Conservation (phyloP, 2,329 filamentous ascomycete genomes). For the Arthrinium phaeospermum region DNA sequence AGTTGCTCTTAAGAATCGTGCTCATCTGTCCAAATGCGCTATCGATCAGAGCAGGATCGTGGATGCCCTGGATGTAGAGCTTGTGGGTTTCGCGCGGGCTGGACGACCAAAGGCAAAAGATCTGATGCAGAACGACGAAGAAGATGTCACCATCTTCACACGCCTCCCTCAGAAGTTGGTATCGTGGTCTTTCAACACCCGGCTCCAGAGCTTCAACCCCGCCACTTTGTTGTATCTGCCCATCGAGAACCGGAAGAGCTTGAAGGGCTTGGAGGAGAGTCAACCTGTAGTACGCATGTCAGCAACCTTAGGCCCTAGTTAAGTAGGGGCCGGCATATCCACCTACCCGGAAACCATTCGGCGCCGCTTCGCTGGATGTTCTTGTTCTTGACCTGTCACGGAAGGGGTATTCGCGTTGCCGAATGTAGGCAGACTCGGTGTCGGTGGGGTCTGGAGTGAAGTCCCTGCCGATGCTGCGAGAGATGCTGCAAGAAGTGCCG, state of each 20-base stretch:
- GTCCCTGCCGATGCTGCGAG: conserved; percentile 27
- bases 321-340: neutral
- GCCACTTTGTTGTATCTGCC: conserved; percentile 24
- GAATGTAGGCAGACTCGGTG: conserved; percentile 27
- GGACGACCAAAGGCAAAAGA: conserved; percentile 63
- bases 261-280: conserved; percentile 28
- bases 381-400: conserved; percentile 21
- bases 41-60: conserved; percentile 35
- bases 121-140: conserved; percentile 69
- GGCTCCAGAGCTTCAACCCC: conserved; percentile 32
- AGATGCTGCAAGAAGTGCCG: conserved; percentile 24
- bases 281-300: neutral
- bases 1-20: conserved; percentile 45
- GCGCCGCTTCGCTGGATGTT: conserved; percentile 34
- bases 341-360: conserved; percentile 33
- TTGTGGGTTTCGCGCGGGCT: conserved; percentile 42
- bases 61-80: conserved; percentile 39
- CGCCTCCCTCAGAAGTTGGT: conserved; percentile 62
- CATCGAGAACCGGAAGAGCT: conserved; percentile 25
- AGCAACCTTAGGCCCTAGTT: neutral
- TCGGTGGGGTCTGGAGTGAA: conserved; percentile 34
- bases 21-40: conserved; percentile 42
- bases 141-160: conserved; percentile 62
- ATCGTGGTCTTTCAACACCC: conserved; percentile 52
- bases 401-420: conserved; percentile 17